phyloP scores from a whole-genome alignment of 148 eudicot species.

The Rhododendron simsii region DNA sequence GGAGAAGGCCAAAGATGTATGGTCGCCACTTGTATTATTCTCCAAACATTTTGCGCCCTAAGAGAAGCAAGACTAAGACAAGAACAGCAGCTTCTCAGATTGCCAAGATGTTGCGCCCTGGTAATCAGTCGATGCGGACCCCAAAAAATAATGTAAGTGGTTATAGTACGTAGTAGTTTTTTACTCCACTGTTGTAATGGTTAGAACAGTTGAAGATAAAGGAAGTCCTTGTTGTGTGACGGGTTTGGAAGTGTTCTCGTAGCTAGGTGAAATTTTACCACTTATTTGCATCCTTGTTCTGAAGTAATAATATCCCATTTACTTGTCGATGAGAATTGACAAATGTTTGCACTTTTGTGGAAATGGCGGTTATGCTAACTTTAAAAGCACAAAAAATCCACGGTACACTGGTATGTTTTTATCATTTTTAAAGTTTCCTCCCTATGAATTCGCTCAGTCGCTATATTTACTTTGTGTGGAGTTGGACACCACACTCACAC shows the following conservation, averaged over 20 bases:
- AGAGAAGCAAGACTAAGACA: conserved; percentile 55
- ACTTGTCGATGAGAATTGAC: background rate
- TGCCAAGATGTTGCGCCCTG: conserved; percentile 70
- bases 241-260: background rate
- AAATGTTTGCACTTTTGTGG: background rate
- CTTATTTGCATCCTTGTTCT: background rate
- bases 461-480: background rate
- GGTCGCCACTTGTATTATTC: conserved; percentile 35
- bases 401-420: background rate
- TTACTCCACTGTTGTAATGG: background rate
- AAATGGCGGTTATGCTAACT: background rate
- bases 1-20: conserved; percentile 46
- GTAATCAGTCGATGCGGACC: conserved; percentile 37
- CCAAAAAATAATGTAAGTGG: conserved; percentile 39
- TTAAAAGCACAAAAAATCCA: background rate
- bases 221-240: background rate
- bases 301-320: background rate
- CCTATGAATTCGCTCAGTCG: background rate
- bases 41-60: conserved; percentile 36
- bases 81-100: conserved; percentile 82
- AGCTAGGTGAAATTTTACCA: background rate
- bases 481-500: background rate
- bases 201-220: background rate
- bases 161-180: background rate
- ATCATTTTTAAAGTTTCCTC: conserved; percentile 1